Base-by-base conservation (phyloP, 2,329 filamentous ascomycete species). In the Diatrype stigma region DNA sequence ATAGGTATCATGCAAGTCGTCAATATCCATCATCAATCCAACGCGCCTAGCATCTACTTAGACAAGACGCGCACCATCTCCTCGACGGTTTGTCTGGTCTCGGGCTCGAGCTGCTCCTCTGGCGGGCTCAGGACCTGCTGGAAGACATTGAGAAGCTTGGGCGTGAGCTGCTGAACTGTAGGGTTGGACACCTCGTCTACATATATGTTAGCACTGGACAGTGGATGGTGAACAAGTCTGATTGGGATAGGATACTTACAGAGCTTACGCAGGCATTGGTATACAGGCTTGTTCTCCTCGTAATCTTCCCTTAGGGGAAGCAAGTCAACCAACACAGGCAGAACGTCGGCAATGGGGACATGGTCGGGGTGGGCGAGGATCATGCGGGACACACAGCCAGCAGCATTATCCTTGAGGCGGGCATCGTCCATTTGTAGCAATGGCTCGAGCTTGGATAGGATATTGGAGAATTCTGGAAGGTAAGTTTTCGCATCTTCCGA, bases 281-380 rank as follows among this genome's bases (percentile, higher is more conserved):
- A 99, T 53, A 97, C 85, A 8, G 94, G 91, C 63, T 90, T 89
- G 73, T 99, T 97, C 81, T 97, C 94, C 72, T 96, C 91, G 63
- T 83, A 97, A 70, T 97, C 94, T 67, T 96, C 92, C 70, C 89
- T 89, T 56, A 97, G 78, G 10, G 94, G 94, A 35, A 97, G 81
- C 26, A 92, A 80, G 54, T 82, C 81, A 51, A 95, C 81, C 26
- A 97, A 74, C 1, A 84, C 84, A 23, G 93, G 92, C 1, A 99
- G 81, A 19, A 96, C 89, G 53, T 96, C 85, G 37, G 80, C 73
- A 48, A 96, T 80, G 17, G 93, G 91, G 10, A 95, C 85, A 60
- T 82, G 82, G 60, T 93, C 85, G n/a, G 89, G 86, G 71, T 96
- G 86, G 63, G 88, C 88, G 67, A 89, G 82, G 70, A 97, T 96